Base-by-base conservation (phyloP, 768 basidiomycete species). In the Mycena floridula region DNA sequence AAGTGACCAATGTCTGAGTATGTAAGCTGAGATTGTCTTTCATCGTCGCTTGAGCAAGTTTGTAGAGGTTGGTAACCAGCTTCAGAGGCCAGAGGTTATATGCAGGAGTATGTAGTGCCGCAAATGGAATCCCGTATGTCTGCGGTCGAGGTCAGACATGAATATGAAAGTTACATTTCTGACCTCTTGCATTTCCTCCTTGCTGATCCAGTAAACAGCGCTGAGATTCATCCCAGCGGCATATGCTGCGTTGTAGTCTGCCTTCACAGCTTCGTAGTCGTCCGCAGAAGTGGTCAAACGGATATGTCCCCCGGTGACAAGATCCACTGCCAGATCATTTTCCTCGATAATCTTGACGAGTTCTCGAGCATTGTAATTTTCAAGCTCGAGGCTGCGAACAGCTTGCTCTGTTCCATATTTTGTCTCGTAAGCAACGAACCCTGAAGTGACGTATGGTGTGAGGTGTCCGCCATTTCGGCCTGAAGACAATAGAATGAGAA, bases 141-240 rank as follows among this genome's bases (percentile, higher is more conserved):
- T 51, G 96, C 95, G n/a, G 59, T 99, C 98, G 16, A 99, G 76
- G 59, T 96, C 95, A 2, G 90, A 81, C 13, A 99, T 94, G 22
- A 99, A 82, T 63, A 93, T 92, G n/a, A n/a, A n/a, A n/a, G 8
- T 27, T 22, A 30, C 12, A 42, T 15, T 22, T 46, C 67, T 32
- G 43, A 84, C 85, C 51, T 67, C 50, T 24, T 66, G 41, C 42
- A 82, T 69, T 20, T 78, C 69, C 9, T 72, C 68, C 43, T 63
- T 61, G 6, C 56, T 59, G 7, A 85, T 48, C 70, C 73, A 80
- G 37, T 68, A 55, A 4, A 77, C 71, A 1, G 46, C 56, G 7
- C 60, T 59, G 23, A 81, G 41, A 48, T 75, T 54, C 30, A 77
- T 57, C 0, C 82, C 81, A 2, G 77, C 84, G 1, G 53, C 54